phyloP scores from a whole-genome alignment of 805 yeast genomes.

The Schizosaccharomyces octosporus region DNA sequence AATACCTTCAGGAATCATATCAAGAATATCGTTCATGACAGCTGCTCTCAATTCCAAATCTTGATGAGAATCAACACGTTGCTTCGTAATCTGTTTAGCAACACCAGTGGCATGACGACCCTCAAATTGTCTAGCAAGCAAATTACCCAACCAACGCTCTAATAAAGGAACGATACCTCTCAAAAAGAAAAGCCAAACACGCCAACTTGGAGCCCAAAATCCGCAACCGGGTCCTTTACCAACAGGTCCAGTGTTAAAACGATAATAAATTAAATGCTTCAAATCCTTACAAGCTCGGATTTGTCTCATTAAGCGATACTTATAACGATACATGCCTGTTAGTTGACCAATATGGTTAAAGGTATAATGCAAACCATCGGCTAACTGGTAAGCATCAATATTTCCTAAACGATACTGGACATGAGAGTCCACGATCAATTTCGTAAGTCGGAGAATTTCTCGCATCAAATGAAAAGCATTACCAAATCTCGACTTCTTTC shows the following conservation, averaged over 20 bases:
- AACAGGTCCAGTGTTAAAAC: slow-evolving; percentile 48
- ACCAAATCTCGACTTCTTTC: slow-evolving; percentile 89
- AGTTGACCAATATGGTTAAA: slow-evolving; percentile 84
- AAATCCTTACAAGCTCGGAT: slow-evolving; percentile 85
- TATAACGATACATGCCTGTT: slow-evolving; percentile 89
- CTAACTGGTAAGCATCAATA: slow-evolving; percentile 76
- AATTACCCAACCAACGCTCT: slow-evolving; percentile 86
- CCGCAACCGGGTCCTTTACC: slow-evolving; percentile 99
- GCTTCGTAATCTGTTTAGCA: slow-evolving; percentile 85
- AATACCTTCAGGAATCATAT: slow-evolving; percentile 89
- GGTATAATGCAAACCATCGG: slow-evolving; percentile 80
- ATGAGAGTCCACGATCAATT: slow-evolving; percentile 77
- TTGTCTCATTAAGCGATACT: slow-evolving; percentile 95
- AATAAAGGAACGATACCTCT: slow-evolving; percentile 77
- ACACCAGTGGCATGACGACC: slow-evolving; percentile 68
- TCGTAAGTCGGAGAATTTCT: slow-evolving; percentile 63
- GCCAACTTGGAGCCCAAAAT: slow-evolving; percentile 98
- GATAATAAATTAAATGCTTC: slow-evolving; percentile 70
- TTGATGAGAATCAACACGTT: slow-evolving; percentile 80
- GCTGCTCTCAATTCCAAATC: slow-evolving; percentile 83
- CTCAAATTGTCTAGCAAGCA: slow-evolving; percentile 79
- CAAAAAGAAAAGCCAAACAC: slow-evolving; percentile 80
- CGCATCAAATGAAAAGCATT: slow-evolving; percentile 84
- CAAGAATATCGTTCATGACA: slow-evolving; percentile 84
- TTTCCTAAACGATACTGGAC: slow-evolving; percentile 76